A percentile compares a stretch with the other conserved stretches of the same genome.
phyloP scores from a whole-genome alignment of 1,284 basidiomycete genomes.

The Papiliotrema laurentii region DNA sequence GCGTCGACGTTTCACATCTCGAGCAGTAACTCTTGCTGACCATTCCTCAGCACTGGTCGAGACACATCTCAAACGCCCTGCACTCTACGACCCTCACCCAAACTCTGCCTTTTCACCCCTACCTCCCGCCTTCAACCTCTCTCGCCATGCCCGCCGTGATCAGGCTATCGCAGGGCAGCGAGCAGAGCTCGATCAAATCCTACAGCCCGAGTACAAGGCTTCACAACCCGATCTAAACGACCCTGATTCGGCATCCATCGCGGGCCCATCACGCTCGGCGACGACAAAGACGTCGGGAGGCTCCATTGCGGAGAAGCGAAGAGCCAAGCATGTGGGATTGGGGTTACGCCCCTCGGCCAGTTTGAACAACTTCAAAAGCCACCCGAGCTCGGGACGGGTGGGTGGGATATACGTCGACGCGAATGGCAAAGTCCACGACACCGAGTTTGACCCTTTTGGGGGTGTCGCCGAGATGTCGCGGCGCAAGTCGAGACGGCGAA shows the following conservation, averaged over 20 bases:
- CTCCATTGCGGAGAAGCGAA: slow-evolving; percentile 13
- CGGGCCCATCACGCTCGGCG: slow-evolving; percentile 27
- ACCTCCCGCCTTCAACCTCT: slow-evolving; percentile 35
- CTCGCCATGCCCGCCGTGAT: slow-evolving; percentile 30
- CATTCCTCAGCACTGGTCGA: slow-evolving; percentile 30
- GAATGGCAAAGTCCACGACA: slow-evolving; percentile 44
- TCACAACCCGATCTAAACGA: slow-evolving; percentile 15
- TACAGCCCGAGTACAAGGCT: slow-evolving; percentile 38
- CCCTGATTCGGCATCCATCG: slow-evolving; percentile 21
- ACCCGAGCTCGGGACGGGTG: not conserved
- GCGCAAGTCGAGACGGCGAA: slow-evolving; percentile 33
- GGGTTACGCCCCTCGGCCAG: slow-evolving; percentile 13
- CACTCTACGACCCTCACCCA: slow-evolving; percentile 35
- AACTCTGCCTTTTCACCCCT: slow-evolving; percentile 34
- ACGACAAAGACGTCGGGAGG: slow-evolving; percentile 31
- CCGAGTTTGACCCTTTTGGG: slow-evolving; percentile 47
- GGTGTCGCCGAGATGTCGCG: slow-evolving; percentile 39
- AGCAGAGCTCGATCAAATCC: slow-evolving; percentile 43
- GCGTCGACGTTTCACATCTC: slow-evolving; percentile 11
- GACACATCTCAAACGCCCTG: slow-evolving; percentile 33
- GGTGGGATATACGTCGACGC: slow-evolving; percentile 43
- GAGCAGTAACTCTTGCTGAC: not conserved
- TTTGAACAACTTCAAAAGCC: slow-evolving; percentile 20
- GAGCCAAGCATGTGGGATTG: slow-evolving; percentile 15
- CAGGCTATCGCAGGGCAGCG: slow-evolving; percentile 30